phyloP scores from a whole-genome alignment of 2,329 filamentous ascomycete genomes.

The Cladosporium velox region DNA sequence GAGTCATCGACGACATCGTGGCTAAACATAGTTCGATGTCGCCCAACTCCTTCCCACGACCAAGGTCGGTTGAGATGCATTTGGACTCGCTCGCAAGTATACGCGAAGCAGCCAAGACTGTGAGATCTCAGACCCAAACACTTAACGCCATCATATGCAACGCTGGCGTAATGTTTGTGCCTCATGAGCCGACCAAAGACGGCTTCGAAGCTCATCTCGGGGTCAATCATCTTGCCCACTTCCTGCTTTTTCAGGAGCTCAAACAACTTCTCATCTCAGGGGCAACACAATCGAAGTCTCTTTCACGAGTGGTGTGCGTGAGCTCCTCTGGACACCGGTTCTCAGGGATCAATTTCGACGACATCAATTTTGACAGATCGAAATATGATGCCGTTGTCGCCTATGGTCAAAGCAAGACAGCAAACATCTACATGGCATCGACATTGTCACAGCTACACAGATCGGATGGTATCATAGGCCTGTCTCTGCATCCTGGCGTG shows the following conservation, averaged over 20 bases:
- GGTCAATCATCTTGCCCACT: conserved; percentile 56
- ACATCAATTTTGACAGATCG: conserved; percentile 34
- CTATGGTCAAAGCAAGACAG: conserved; percentile 55
- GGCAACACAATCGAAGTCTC: conserved; percentile 22
- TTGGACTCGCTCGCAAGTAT: conserved; percentile 39
- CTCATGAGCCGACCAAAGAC: conserved; percentile 36
- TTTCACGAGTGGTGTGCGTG: conserved; percentile 44
- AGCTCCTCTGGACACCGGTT: conserved; percentile 47
- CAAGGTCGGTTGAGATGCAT: conserved; percentile 32
- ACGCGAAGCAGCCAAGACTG: conserved; percentile 34
- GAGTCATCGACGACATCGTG: neutral
- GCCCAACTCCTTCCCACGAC: conserved; percentile 12
- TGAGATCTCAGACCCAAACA: neutral
- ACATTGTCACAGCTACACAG: conserved; percentile 54
- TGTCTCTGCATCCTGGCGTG: conserved; percentile 45
- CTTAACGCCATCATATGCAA: conserved; percentile 30
- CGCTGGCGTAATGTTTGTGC: conserved; percentile 26
- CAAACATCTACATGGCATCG: conserved; percentile 56
- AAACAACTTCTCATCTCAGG: conserved; percentile 46
- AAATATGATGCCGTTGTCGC: conserved; percentile 32
- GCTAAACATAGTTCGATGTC: neutral
- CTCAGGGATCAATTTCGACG: conserved; percentile 32
- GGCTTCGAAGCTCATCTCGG: conserved; percentile 56
- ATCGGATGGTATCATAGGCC: conserved; percentile 44
- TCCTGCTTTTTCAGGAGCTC: conserved; percentile 56